Percentiles rank a stretch among this genome's conserved stretches.
Conservation (phyloP, 257 asterid genomes). For the Solanum piurae region DNA sequence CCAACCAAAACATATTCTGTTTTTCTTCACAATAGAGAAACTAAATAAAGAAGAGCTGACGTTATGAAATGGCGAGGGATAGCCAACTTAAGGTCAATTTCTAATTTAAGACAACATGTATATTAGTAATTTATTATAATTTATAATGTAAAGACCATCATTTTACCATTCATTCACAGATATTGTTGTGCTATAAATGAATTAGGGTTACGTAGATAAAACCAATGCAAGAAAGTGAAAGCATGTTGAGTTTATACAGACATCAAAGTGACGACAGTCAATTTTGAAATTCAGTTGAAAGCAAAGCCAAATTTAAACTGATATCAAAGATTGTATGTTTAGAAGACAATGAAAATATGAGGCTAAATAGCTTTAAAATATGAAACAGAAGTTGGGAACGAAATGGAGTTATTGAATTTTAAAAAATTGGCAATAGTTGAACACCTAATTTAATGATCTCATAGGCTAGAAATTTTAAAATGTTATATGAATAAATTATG, state of each 20-base stretch:
- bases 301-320: background rate
- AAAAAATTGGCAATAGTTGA: background rate
- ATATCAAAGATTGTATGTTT: background rate
- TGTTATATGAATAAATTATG: background rate
- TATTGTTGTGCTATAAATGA: background rate
- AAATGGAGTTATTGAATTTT: background rate
- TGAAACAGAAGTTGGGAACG: background rate
- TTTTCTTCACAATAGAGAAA: background rate
- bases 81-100: background rate
- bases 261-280: background rate
- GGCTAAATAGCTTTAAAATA: background rate
- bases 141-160: background rate
- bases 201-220: background rate
- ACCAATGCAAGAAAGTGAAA: background rate
- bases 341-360: background rate
- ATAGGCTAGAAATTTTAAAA: background rate
- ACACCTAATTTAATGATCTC: background rate
- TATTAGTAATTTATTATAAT: background rate
- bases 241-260: background rate
- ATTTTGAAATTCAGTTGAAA: background rate
- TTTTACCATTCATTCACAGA: background rate
- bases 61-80: background rate
- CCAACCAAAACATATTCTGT: background rate
- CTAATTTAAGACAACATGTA: background rate
- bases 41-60: background rate